A percentile compares a stretch with the other conserved stretches of the same genome.
Evolutionary conservation across 495 filamentous ascomycete genomes (phyloP).

Genomic region (Talaromyces ruber): DNA sequence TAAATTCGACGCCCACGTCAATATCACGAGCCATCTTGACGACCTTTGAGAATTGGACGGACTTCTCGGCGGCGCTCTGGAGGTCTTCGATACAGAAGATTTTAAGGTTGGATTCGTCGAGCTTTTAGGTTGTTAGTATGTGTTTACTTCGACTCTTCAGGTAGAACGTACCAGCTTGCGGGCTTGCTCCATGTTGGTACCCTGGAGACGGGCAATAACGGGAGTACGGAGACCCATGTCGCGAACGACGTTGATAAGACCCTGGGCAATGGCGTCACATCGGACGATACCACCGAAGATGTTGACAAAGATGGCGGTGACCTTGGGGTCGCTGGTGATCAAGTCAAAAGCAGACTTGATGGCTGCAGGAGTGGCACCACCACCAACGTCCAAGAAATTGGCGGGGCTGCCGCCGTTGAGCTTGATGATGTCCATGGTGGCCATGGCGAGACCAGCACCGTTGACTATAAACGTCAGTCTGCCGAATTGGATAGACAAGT

Average conservation of each 20-base stretch:
- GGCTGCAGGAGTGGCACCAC: constrained; percentile 90
- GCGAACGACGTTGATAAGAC: constrained; percentile 87
- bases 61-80: constrained; percentile 94
- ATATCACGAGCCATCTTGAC: constrained; percentile 99
- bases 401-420: constrained; percentile 92
- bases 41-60: constrained; percentile 96
- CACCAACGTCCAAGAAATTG: constrained; percentile 98
- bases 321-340: constrained; percentile 97
- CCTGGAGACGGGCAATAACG: constrained; percentile 92
- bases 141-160: background rate
- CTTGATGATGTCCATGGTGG: constrained; percentile 99
- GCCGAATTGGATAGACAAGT: constrained; percentile 9
- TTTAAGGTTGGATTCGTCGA: constrained; percentile 97
- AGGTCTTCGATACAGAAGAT: constrained; percentile 99
- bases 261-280: constrained; percentile 95
- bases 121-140: constrained; percentile 31
- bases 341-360: constrained; percentile 97
- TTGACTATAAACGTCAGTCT: constrained; percentile 51
- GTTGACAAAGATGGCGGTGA: constrained; percentile 98
- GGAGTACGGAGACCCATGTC: constrained; percentile 91
- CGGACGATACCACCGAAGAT: constrained; percentile 99
- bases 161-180: constrained; percentile 59
- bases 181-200: constrained; percentile 96
- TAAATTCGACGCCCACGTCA: constrained; percentile 97
- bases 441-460: constrained; percentile 97